Evolutionary conservation across 805 yeast genomes (phyloP), one percentile per base, ranked within the genome.

Genomic region (Candida ortonii): DNA sequence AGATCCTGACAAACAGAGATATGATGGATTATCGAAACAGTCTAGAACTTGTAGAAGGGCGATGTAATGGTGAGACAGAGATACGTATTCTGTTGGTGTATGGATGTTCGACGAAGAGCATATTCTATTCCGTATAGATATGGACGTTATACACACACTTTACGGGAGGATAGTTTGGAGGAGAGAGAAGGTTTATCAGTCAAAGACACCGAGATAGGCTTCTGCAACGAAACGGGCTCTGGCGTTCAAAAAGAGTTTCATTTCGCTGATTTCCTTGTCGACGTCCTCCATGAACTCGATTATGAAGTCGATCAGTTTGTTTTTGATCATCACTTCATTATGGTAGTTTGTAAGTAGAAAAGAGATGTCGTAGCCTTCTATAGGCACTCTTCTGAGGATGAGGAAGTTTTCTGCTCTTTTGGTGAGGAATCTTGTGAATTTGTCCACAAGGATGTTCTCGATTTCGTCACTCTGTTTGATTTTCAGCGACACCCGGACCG

Each of bases 201-300:
- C 95, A 56, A 88, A 87, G 33, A 93, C 94, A 26, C 89, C 84
- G 50, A 90, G 71, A 61, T 88, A 90, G 6, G 96, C 90, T 63
- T 93, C 98, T 17, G 98, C 98, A 30, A 88, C 94, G 43, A 87
- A 90, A 69, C 98, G 83, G 10, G 98, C 98, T 57, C 98, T 78
- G 10, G 98, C 96, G 57, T 93, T 93, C 59, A 93, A 75, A 61
- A 90, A 93, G 61, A 93, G 73, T 65, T 93, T 93, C 95, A 93
- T 93, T 61, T 93, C 98, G 62, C 96, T 86, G 55, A 93, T 93
- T 63, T 93, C 98, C 67, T 88, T 90, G 62, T 93, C 98, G 13
- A 93, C 98, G 55, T 89, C 98, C 62, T 93, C 97, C 97, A 93
- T 89, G 61, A 93, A 93, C 66, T 93, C 97, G 49, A 93, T 87